Percentiles rank a stretch among this genome's conserved stretches.
Conservation (phyloP, 192 early-diverging fungal genomes). For the Kappamyces sp. region DNA sequence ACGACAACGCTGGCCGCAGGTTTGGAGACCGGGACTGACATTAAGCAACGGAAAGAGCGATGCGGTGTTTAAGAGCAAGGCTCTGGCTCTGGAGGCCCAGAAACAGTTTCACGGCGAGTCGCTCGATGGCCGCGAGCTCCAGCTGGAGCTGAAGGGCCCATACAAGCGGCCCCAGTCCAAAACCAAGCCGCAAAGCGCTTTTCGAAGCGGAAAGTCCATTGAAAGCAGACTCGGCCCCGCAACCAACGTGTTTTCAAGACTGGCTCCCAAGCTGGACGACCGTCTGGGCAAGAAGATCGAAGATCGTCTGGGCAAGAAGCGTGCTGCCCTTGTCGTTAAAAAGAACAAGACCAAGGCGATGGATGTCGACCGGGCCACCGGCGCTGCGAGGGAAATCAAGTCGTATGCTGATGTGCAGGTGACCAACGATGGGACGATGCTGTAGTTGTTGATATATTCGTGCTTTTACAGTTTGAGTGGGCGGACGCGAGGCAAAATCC, state of each 20-base stretch:
- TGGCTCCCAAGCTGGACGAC: background rate
- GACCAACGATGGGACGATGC: no score
- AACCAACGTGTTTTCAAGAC: background rate
- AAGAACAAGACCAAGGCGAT: constrained; percentile 8
- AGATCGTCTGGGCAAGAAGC: constrained; percentile 9
- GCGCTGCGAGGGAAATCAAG: constrained; percentile 2
- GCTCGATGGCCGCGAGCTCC: constrained; percentile 3
- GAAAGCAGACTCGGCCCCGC: background rate
- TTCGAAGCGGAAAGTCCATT: constrained; percentile 1
- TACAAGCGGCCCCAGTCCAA: background rate
- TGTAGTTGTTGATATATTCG: no score
- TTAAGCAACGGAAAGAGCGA: background rate
- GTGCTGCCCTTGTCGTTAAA: background rate
- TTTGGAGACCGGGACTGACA: background rate
- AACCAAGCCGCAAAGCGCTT: background rate
- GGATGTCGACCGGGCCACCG: background rate
- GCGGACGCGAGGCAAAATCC: constrained; percentile 7
- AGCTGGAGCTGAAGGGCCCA: background rate
- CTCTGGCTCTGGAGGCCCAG: background rate
- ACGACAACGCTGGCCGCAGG: constrained; percentile 6
- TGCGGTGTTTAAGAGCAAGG: constrained; percentile 2
- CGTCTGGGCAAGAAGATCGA: constrained; percentile 6
- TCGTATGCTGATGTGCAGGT: no score
- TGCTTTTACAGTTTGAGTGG: background rate
- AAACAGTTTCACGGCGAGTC: constrained; percentile 1